A percentile compares a stretch with the other conserved stretches of the same genome.
Conservation (phyloP, 1,284 basidiomycete genomes). For the Leccinum pallidistipes region DNA sequence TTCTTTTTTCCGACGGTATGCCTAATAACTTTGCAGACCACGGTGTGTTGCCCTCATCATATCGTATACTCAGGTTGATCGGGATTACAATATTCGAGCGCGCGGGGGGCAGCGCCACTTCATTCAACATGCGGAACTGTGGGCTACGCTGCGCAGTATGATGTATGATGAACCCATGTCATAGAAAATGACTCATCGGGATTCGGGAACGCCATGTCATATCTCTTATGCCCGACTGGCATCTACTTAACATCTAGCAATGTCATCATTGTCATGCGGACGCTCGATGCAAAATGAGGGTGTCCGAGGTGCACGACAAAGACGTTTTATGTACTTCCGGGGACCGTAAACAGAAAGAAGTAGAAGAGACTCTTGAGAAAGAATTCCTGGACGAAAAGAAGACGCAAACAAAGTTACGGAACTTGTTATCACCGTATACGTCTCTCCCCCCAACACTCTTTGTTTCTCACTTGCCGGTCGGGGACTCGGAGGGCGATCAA, state of each 20-base stretch:
- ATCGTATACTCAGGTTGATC: background rate
- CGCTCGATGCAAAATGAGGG: constrained; percentile 2
- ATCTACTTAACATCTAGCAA: background rate
- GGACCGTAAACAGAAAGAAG: background rate
- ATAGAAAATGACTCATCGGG: background rate
- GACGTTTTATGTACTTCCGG: background rate
- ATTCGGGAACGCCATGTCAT: background rate
- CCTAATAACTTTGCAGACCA: background rate
- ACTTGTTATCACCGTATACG: constrained; percentile 4
- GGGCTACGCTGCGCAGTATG: background rate
- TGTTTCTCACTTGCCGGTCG: background rate
- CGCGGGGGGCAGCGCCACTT: background rate
- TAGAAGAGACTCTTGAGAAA: background rate
- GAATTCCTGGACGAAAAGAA: background rate
- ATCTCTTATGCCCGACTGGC: background rate
- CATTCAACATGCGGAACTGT: background rate
- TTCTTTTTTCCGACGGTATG: background rate
- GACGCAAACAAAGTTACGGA: constrained; percentile 6
- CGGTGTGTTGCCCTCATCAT: background rate
- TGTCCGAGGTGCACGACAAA: constrained; percentile 19
- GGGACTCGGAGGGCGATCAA: constrained; percentile 1
- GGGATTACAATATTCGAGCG: background rate
- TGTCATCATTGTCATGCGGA: background rate
- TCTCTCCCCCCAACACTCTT: background rate
- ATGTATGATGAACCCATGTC: background rate